A percentile compares a stretch with the other conserved stretches of the same genome.
Conservation (phyloP, 169 alveolate genomes). For the Cryptosporidium meleagridis region DNA sequence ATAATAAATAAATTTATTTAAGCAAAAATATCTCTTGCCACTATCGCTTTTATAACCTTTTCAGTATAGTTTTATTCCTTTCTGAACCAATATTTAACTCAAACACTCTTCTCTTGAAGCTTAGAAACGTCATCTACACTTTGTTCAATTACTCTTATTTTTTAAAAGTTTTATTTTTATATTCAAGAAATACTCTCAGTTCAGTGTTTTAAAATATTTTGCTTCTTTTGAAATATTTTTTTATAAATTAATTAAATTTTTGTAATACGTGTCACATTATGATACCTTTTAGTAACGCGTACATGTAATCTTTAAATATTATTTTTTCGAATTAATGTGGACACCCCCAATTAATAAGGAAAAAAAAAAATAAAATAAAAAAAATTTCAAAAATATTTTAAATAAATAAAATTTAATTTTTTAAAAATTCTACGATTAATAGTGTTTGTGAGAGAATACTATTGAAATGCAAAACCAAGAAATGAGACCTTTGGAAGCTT, state of each 20-base stretch:
- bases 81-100: neutral
- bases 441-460: neutral
- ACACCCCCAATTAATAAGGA: constrained; percentile 25
- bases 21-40: neutral
- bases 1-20: neutral
- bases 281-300: constrained; percentile 61
- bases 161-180: neutral
- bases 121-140: neutral
- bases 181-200: neutral
- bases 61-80: neutral
- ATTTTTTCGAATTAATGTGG: constrained; percentile 45
- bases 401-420: neutral
- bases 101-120: neutral
- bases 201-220: neutral
- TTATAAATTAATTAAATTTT: neutral
- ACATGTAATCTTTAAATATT: constrained; percentile 59
- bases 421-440: neutral
- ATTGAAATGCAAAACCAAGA: neutral
- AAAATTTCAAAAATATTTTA: neutral
- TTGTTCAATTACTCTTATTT: neutral
- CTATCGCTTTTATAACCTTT: neutral
- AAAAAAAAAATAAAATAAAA: neutral
- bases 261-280: constrained; percentile 49
- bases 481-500: constrained; percentile 3
- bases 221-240: neutral